Percentiles rank a stretch among this genome's conserved stretches.
Evolutionary conservation across 2,329 filamentous ascomycete genomes (phyloP).

Genomic region (Aspergillus sp.): DNA sequence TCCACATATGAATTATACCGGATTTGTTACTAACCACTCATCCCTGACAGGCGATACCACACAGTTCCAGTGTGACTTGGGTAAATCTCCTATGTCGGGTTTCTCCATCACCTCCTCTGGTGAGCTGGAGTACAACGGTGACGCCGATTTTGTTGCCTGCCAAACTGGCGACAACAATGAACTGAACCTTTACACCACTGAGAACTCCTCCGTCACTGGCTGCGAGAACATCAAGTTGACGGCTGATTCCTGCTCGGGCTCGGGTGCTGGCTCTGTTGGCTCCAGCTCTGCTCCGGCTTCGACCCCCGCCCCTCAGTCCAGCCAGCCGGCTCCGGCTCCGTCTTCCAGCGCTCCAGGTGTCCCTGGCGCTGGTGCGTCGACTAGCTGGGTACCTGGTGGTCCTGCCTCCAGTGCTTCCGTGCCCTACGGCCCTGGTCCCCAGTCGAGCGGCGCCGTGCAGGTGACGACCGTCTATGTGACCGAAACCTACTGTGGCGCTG

Average conservation of each 20-base stretch:
- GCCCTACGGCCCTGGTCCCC: conserved; percentile 1
- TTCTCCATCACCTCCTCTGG: conserved; percentile 60
- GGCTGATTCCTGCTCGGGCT: conserved; percentile 40
- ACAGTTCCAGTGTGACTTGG: conserved; percentile 64
- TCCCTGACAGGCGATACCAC: conserved; percentile 53
- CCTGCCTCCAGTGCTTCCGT: conserved; percentile 8
- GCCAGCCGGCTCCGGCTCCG: not conserved
- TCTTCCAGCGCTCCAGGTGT: conserved; percentile 9
- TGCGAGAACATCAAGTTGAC: conserved; percentile 38
- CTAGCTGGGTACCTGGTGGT: conserved; percentile 11
- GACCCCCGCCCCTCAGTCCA: conserved; percentile 7
- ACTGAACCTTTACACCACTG: conserved; percentile 46
- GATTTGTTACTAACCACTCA: conserved; percentile 14
- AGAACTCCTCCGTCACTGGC: conserved; percentile 33
- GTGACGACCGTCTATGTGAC: conserved; percentile 8
- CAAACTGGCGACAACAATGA: conserved; percentile 50
- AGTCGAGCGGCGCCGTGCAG: not conserved
- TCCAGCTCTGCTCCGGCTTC: conserved; percentile 16
- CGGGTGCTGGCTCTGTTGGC: conserved; percentile 22
- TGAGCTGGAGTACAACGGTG: conserved; percentile 54
- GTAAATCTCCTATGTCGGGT: conserved; percentile 54
- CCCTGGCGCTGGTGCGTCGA: conserved; percentile 12
- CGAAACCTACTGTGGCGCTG: conserved; percentile 8
- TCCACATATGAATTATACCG: not conserved
- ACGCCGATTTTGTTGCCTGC: conserved; percentile 61